Percentiles rank a stretch among this genome's conserved stretches.
These are phyloP conservation scores for Henckelia pumila DNA, from an alignment of 257 asterid species.

Conservation along the genomic window DNA sequence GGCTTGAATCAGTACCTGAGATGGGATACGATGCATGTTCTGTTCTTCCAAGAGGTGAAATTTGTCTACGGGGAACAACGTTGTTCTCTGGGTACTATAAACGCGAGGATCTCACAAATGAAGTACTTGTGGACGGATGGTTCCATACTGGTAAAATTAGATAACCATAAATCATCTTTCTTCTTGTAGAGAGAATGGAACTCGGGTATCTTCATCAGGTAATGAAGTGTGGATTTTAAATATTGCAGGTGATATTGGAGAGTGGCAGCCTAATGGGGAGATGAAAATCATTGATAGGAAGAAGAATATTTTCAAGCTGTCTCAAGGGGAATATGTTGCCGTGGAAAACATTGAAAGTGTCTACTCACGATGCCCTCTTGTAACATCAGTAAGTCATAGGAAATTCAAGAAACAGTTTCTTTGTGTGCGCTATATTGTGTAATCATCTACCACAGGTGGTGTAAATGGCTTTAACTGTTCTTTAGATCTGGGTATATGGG, in stretches of 20 bases:
- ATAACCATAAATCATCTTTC: background rate
- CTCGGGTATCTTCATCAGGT: background rate
- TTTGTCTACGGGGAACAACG: slow-evolving; percentile 79
- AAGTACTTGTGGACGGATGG: slow-evolving; percentile 82
- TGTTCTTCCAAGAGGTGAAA: slow-evolving; percentile 72
- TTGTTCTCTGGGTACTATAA: slow-evolving; percentile 82
- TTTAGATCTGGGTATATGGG: slow-evolving; percentile 86
- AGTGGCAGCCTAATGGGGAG: slow-evolving; percentile 75
- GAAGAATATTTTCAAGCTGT: slow-evolving; percentile 90
- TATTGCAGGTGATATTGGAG: slow-evolving; percentile 83
- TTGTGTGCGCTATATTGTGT: too few species aligned
- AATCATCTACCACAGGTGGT: background rate
- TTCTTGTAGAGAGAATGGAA: background rate
- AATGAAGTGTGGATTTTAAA: background rate
- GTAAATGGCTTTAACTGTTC: background rate
- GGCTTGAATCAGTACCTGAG: slow-evolving; percentile 92
- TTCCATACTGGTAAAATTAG: slow-evolving; percentile 73
- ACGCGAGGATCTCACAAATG: slow-evolving; percentile 74
- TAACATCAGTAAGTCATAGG: slow-evolving; percentile 53
- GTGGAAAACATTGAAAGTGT: slow-evolving; percentile 76
- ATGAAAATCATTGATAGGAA: slow-evolving; percentile 92
- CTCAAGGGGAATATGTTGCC: slow-evolving; percentile 96
- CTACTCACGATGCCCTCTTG: slow-evolving; percentile 75
- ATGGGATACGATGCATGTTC: slow-evolving; percentile 91
- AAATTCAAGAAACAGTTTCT: background rate